A percentile compares a stretch with the other conserved stretches of the same genome.
Evolutionary conservation across 176 grass and related monocot species (phyloP).

Genomic region (Chloris gayana): DNA sequence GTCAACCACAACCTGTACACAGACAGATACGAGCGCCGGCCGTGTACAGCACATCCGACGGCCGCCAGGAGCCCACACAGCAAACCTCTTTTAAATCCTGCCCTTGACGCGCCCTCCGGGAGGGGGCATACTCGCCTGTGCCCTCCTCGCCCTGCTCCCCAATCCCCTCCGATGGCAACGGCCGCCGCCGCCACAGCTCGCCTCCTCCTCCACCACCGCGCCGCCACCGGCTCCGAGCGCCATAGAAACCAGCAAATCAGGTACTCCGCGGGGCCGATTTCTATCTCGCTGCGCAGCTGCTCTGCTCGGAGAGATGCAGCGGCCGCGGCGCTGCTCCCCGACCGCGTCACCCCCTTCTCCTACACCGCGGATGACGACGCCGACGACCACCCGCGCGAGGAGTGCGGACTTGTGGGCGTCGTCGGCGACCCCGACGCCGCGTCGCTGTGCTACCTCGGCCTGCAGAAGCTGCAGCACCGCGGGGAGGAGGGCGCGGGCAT

Average conservation of each 20-base stretch:
- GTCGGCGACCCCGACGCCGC: slow-evolving; percentile 65
- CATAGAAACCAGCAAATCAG: not conserved
- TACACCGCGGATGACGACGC: slow-evolving; percentile 16
- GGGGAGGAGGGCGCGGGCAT: slow-evolving; percentile 79
- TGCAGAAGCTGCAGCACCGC: slow-evolving; percentile 84
- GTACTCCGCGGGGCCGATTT: slow-evolving; percentile 1
- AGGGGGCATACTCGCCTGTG: not conserved
- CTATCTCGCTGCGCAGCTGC: slow-evolving; percentile 21
- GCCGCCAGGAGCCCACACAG: not conserved
- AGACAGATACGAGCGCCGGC: not conserved
- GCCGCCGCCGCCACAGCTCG: slow-evolving; percentile 21
- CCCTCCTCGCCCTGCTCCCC: not conserved
- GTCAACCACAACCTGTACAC: not conserved
- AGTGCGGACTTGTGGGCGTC: slow-evolving; percentile 74
- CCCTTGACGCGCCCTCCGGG: slow-evolving; percentile 20
- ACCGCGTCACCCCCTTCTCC: slow-evolving; percentile 26
- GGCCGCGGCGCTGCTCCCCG: slow-evolving; percentile 31
- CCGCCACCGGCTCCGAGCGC: not conserved
- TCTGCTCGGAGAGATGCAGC: not conserved
- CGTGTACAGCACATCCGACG: slow-evolving; percentile 25
- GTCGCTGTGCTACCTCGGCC: slow-evolving; percentile 60
- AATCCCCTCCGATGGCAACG: slow-evolving; percentile 12
- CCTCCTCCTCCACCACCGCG: slow-evolving; percentile 18
- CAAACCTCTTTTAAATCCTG: slow-evolving; percentile 43
- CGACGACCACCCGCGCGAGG: slow-evolving; percentile 73